phyloP scores from a whole-genome alignment of 1,139 yeast genomes.

The Saccharomycopsis phalli region DNA sequence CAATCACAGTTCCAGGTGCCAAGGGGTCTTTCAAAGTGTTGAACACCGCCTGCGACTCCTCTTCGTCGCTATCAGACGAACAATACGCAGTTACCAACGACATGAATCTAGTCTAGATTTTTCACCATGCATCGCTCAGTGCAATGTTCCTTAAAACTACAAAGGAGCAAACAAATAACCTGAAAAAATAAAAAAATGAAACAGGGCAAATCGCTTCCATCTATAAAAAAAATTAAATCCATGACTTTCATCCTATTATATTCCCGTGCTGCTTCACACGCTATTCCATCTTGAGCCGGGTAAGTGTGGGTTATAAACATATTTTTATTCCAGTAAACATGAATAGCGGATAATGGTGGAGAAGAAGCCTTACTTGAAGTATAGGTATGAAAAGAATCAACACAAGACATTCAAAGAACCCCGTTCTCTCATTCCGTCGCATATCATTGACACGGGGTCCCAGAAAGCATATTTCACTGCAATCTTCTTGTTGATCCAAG shows the following conservation, averaged over 20 bases:
- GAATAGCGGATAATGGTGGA: no score
- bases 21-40: conserved; percentile 3
- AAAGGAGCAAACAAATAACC: no score
- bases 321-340: no score
- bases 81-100: conserved; percentile 31
- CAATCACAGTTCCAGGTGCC: neutral
- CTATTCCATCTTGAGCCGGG: no score
- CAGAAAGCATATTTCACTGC: conserved; percentile 64
- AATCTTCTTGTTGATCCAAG: conserved; percentile 64
- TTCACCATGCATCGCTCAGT: neutral
- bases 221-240: no score
- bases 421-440: conserved; percentile 43
- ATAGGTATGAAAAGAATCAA: neutral
- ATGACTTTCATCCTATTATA: no score
- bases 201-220: no score
- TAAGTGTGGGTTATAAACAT: no score
- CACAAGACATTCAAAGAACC: neutral
- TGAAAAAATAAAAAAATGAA: no score
- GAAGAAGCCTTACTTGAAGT: no score
- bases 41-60: neutral
- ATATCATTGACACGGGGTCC: conserved; percentile 65
- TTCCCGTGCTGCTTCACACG: no score
- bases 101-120: conserved; percentile 18
- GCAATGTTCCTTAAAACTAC: no score
- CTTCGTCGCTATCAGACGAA: conserved; percentile 24